Evolutionary conservation across 2,329 filamentous ascomycete species (phyloP).

Genomic region (Purpureocillium lavendulum): DNA sequence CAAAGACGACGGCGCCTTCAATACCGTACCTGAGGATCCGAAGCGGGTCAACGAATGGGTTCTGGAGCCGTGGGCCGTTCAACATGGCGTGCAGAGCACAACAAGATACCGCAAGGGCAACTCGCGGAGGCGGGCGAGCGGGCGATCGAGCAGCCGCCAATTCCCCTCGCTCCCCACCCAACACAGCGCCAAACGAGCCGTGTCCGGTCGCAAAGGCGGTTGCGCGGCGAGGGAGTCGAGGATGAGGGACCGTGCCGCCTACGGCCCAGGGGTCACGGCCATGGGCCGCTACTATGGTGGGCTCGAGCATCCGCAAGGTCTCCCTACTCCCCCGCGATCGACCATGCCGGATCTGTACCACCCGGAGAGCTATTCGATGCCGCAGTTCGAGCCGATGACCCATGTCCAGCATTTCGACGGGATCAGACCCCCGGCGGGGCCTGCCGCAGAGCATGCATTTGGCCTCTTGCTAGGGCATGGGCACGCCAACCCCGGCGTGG

Average conservation of each 20-base stretch:
- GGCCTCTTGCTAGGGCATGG: conserved; percentile 5
- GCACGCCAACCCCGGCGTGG: not conserved
- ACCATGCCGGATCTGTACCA: conserved; percentile 13
- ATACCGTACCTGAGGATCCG: conserved; percentile 14
- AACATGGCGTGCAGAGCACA: conserved; percentile 72
- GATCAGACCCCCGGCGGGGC: not conserved
- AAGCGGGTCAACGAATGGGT: conserved; percentile 72
- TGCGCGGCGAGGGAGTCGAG: conserved; percentile 18
- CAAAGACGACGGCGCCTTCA: conserved; percentile 6
- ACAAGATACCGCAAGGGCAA: conserved; percentile 62
- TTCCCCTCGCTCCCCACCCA: conserved; percentile 12
- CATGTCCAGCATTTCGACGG: not conserved
- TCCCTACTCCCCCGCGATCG: conserved; percentile 9
- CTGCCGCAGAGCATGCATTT: conserved; percentile 4
- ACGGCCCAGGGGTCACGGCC: conserved; percentile 9
- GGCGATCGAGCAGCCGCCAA: conserved; percentile 6
- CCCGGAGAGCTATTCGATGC: conserved; percentile 12
- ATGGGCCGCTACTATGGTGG: conserved; percentile 4
- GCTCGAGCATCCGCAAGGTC: conserved; percentile 2
- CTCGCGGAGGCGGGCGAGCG: conserved; percentile 15
- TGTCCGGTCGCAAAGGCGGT: conserved; percentile 25
- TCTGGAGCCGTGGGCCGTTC: conserved; percentile 60
- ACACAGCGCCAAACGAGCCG: conserved; percentile 19
- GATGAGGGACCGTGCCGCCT: conserved; percentile 13
- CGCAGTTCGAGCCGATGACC: conserved; percentile 10